A percentile compares a stretch with the other conserved stretches of the same genome.
These are phyloP conservation scores for Colletotrichum zoysiae DNA, from an alignment of 2,329 filamentous ascomycete genomes.

Conservation along the genomic window DNA sequence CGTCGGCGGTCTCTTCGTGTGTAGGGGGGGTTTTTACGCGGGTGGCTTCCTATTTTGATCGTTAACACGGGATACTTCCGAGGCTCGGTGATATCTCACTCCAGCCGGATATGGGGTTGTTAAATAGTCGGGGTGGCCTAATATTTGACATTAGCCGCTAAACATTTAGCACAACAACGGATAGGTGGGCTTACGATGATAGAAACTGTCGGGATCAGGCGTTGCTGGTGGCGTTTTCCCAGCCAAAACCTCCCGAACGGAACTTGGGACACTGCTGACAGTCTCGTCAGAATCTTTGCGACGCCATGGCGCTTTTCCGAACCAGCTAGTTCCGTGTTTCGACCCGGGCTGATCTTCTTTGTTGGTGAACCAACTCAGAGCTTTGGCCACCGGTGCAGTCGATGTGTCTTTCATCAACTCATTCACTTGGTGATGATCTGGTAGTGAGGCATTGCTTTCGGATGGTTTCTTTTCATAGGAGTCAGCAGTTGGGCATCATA, in stretches of 20 bases:
- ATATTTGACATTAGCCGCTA: not conserved
- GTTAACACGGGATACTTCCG: constrained; percentile 27
- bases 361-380: constrained; percentile 24
- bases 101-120: constrained; percentile 51
- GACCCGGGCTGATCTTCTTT: constrained; percentile 18
- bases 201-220: constrained; percentile 42
- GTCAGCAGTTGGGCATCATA: not conserved
- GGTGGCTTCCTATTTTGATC: constrained; percentile 58
- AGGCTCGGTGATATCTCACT: constrained; percentile 43
- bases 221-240: constrained; percentile 52
- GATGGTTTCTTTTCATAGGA: not conserved
- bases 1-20: constrained; percentile 53
- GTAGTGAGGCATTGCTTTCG: too few relatives aligned
- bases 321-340: constrained; percentile 6
- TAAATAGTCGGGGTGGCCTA: constrained; percentile 40
- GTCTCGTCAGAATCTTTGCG: constrained; percentile 56
- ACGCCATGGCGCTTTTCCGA: constrained; percentile 53
- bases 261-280: constrained; percentile 56
- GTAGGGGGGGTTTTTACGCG: constrained; percentile 62
- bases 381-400: constrained; percentile 5
- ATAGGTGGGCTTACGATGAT: constrained; percentile 1
- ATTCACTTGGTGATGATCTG: not conserved
- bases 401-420: not conserved
- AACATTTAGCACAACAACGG: not conserved
- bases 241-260: constrained; percentile 55